Percentiles rank a stretch among this genome's conserved stretches.
phyloP scores from a whole-genome alignment of 768 basidiomycete species.

The Tricholoma sp. region DNA sequence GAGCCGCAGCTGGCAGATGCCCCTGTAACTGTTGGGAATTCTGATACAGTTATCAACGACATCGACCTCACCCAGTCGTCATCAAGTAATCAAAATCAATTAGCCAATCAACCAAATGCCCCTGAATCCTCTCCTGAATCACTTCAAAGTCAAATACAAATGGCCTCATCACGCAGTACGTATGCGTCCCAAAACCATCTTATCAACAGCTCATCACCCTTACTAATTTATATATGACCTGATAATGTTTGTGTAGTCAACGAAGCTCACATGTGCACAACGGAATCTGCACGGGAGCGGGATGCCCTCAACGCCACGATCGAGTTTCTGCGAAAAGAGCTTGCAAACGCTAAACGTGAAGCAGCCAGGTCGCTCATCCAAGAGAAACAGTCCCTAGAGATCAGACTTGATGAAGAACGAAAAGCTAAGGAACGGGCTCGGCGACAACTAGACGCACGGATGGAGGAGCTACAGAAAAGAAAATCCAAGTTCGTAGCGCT shows the following conservation, averaged over 20 bases:
- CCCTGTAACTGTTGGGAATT: too few species aligned
- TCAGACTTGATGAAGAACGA: conserved; percentile 80
- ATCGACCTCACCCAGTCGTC: too few species aligned
- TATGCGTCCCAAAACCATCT: too few species aligned
- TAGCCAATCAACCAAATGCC: too few species aligned
- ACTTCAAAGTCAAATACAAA: too few species aligned
- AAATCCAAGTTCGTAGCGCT: conserved; percentile 93
- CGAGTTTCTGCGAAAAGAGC: conserved; percentile 63
- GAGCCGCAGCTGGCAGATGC: too few species aligned
- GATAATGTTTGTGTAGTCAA: conserved; percentile 49
- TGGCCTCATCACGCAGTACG: too few species aligned
- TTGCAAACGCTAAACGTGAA: conserved; percentile 75
- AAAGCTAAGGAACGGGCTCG: conserved; percentile 85
- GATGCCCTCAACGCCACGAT: conserved; percentile 66
- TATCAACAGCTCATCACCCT: neutral
- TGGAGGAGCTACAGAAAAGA: conserved; percentile 77
- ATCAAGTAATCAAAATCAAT: too few species aligned
- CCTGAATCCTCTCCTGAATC: too few species aligned
- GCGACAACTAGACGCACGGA: conserved; percentile 79
- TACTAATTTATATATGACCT: neutral
- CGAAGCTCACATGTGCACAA: conserved; percentile 91
- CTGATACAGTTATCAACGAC: too few species aligned
- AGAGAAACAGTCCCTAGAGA: conserved; percentile 84
- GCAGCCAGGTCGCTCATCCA: conserved; percentile 76
- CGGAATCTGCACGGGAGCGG: conserved; percentile 82